Conservation (phyloP, 306 rosid species). For the Medicago truncatula region MtrunA17r5.0-ANR NC_053048.1:54551001-54551500, state of each 20-base stretch:
- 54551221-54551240: conserved; percentile 22
- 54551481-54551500: no score
- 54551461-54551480: background rate
- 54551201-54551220: conserved; percentile 26
- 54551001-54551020: background rate
- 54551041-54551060: conserved; percentile 17
- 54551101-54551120: conserved; percentile 98
- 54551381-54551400: conserved; percentile 88
- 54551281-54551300: conserved; percentile 62
- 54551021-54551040: background rate
- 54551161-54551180: conserved; percentile 99
- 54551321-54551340: conserved; percentile 98
- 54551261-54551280: conserved; percentile 16
- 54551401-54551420: background rate
- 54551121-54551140: conserved; percentile 91
- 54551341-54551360: conserved; percentile 94
- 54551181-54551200: conserved; percentile 99
- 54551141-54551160: conserved; percentile 97
- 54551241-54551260: conserved; percentile 13
- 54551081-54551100: conserved; percentile 94
- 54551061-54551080: conserved; percentile 94
- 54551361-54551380: conserved; percentile 98
- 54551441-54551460: background rate
- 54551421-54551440: conserved; percentile 27
- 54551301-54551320: conserved; percentile 99